A percentile compares a stretch with the other conserved stretches of the same genome.
Conservation (phyloP, 164 flowering plant species). For the Houttuynia cordata region DNA sequence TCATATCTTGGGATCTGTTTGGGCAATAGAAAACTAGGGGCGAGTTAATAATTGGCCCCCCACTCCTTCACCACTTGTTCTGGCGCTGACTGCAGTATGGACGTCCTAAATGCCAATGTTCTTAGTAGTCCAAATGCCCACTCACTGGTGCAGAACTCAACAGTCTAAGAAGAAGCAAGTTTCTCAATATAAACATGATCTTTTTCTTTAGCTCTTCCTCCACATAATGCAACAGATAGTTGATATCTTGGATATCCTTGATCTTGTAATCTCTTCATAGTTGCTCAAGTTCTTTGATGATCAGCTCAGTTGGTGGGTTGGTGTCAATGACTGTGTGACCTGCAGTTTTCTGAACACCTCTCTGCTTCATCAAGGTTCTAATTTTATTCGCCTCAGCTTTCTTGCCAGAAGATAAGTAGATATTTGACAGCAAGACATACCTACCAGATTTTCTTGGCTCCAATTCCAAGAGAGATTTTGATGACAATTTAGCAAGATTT, state of each 20-base stretch:
- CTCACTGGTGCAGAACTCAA: constrained; percentile 11
- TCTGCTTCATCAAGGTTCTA: constrained; percentile 18
- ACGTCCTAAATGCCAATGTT: no score
- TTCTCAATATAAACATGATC: constrained; percentile 19
- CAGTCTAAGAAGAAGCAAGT: constrained; percentile 24
- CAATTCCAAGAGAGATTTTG: constrained; percentile 12
- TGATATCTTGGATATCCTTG: constrained; percentile 21
- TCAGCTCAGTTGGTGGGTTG: constrained; percentile 11
- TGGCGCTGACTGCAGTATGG: no score
- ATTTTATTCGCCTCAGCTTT: constrained; percentile 17
- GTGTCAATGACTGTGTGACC: constrained; percentile 20
- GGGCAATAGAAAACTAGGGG: no score
- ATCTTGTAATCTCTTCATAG: constrained; percentile 8
- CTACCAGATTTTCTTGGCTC: constrained; percentile 20
- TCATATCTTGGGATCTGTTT: no score
- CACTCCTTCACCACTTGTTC: no score
- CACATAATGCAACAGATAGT: constrained; percentile 20
- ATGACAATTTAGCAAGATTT: constrained; percentile 19
- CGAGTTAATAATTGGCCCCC: no score
- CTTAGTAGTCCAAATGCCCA: constrained; percentile 13
- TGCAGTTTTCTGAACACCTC: constrained; percentile 21
- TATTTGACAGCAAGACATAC: constrained; percentile 23
- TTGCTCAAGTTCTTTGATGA: constrained; percentile 10
- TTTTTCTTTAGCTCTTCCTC: constrained; percentile 24
- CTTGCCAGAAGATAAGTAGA: constrained; percentile 21